phyloP scores from a whole-genome alignment of 352 stramenopile species.

The Elongisporangium anandrum region DNA sequence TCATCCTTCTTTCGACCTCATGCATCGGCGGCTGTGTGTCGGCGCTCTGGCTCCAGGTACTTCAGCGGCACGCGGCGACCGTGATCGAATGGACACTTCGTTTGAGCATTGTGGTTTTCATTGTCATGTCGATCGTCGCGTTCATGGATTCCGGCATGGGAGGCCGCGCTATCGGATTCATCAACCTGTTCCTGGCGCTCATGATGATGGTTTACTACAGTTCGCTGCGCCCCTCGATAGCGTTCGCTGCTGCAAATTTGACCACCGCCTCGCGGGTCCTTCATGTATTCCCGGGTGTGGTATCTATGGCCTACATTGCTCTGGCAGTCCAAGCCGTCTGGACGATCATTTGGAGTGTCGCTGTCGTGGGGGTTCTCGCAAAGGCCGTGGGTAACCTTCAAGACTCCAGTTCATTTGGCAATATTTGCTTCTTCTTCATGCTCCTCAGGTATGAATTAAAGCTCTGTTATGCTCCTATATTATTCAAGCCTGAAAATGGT shows the following conservation, averaged over 20 bases:
- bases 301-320: conserved; percentile 61
- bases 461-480: neutral
- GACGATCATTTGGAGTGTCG: conserved; percentile 74
- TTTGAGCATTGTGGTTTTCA: conserved; percentile 48
- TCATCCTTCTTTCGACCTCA: conserved; percentile 61
- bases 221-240: conserved; percentile 55
- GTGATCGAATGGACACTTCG: conserved; percentile 74
- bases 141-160: conserved; percentile 72
- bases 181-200: conserved; percentile 76
- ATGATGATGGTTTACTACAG: conserved; percentile 65
- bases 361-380: conserved; percentile 65
- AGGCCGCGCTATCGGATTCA: conserved; percentile 76
- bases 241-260: conserved; percentile 79
- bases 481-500: neutral
- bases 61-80: conserved; percentile 68
- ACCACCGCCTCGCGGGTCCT: conserved; percentile 65
- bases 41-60: conserved; percentile 63
- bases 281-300: conserved; percentile 67
- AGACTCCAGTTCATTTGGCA: conserved; percentile 62
- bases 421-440: conserved; percentile 82
- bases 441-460: conserved; percentile 54
- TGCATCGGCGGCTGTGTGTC: conserved; percentile 64
- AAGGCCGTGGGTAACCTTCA: conserved; percentile 43
- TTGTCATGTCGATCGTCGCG: conserved; percentile 39
- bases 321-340: conserved; percentile 58